Evolutionary conservation across 306 rosid species (phyloP), one percentile per base, ranked within the genome.

Genomic region (Cicer pinnatifidum): DNA sequence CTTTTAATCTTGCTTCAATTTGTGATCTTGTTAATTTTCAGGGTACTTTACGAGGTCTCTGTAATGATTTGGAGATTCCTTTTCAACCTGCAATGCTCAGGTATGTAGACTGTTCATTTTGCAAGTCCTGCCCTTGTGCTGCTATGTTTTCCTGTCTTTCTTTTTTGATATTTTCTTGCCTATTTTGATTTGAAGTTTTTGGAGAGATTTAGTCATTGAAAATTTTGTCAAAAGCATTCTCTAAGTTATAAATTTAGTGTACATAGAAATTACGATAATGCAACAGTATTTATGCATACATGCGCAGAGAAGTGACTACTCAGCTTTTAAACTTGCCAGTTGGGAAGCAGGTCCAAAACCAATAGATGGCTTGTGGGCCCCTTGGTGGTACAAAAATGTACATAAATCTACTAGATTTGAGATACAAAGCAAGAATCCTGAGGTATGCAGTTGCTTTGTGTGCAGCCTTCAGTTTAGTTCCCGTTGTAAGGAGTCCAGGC

Each of bases 291-390:
- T 82, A 69, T 65, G 54, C 61, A 23, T 41, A 50, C 66, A 33
- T 48, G 15, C 59, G 70, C 74, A 2, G 73, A 63, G 79, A 76
- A 82, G 63, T 75, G 66, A 69, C 64, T 44, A 60, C 56, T 75
- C n/a, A 3, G 20, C 6, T 52, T 53, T 58, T 15, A 9, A 83
- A 60, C 38, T n/a, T 77, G 57, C 71, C 87, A 91, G 97, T 72
- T 89, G 96, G 97, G 90, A 88, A 80, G 89, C 93, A 75, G 96
- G 97, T 69, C 87, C 90, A 35, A 91, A 89, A 81, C 83, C 89
- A 72, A 40, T 89, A 69, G 96, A 91, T 85, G 93, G 97, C 67
- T 44, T 85, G 61, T 91, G 97, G 97, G 91, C 89, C 59, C 91
- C 96, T 63, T 91, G 93, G 96, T 91, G 97, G 97, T 91, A 91